phyloP scores from a whole-genome alignment of 169 alveolate genomes.

The Cryptosporidium sp. region DNA sequence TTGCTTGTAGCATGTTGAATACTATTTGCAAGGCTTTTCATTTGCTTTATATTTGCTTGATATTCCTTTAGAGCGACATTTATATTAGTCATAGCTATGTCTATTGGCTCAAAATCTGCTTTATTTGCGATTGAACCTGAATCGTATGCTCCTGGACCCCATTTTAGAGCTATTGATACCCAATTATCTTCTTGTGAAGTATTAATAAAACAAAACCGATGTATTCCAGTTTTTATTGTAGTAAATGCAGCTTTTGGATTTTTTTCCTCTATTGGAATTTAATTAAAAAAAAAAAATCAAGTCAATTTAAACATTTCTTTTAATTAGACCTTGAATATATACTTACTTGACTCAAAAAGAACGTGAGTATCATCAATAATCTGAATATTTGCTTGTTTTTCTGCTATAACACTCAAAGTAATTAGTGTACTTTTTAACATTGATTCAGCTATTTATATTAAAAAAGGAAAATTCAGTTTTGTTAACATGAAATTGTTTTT shows the following conservation, averaged over 20 bases:
- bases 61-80: slow-evolving; percentile 61
- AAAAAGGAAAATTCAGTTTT: neutral
- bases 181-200: neutral
- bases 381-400: slow-evolving; percentile 1
- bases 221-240: slow-evolving; percentile 42
- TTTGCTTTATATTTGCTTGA: slow-evolving; percentile 35
- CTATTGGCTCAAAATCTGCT: slow-evolving; percentile 44
- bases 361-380: slow-evolving; percentile 19
- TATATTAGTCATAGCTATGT: slow-evolving; percentile 9
- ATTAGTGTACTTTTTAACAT: slow-evolving; percentile 44
- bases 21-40: neutral
- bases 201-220: slow-evolving; percentile 37
- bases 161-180: slow-evolving; percentile 27
- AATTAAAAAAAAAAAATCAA: neutral
- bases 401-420: slow-evolving; percentile 4
- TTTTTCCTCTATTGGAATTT: slow-evolving; percentile 6
- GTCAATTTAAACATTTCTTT: neutral
- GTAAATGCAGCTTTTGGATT: slow-evolving; percentile 51
- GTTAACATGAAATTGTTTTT: neutral
- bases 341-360: slow-evolving; percentile 52
- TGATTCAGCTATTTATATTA: slow-evolving; percentile 44
- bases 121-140: slow-evolving; percentile 51
- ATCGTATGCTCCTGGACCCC: slow-evolving; percentile 70
- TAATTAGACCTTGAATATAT: neutral
- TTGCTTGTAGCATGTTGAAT: slow-evolving; percentile 28